Evolutionary conservation across 306 rosid species (phyloP).

Genomic region (Quercus robur): DNA sequence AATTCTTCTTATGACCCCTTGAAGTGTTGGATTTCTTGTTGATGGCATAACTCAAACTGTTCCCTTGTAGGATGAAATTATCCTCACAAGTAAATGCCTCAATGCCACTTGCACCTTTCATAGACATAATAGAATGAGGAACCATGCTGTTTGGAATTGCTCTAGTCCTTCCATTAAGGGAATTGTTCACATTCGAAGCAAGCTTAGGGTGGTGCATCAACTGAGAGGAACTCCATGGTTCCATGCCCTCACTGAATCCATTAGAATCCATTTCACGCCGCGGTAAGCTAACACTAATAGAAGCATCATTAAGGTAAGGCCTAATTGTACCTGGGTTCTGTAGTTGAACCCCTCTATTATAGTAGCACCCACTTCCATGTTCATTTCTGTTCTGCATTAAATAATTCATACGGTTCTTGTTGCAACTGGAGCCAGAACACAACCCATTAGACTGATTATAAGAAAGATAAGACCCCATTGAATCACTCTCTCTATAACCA

Average conservation of each 20-base stretch:
- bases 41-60: slow-evolving; percentile 15
- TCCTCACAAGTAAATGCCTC: slow-evolving; percentile 39
- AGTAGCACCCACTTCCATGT: slow-evolving; percentile 12
- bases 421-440: slow-evolving; percentile 22
- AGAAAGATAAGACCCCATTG: slow-evolving; percentile 21
- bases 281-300: slow-evolving; percentile 15
- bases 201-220: slow-evolving; percentile 13
- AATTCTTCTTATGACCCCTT: slow-evolving; percentile 14
- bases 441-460: slow-evolving; percentile 20
- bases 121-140: slow-evolving; percentile 16
- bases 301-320: slow-evolving; percentile 22
- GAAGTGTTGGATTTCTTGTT: slow-evolving; percentile 20
- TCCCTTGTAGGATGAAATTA: slow-evolving; percentile 39
- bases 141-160: slow-evolving; percentile 2
- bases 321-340: slow-evolving; percentile 16
- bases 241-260: slow-evolving; percentile 10
- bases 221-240: slow-evolving; percentile 28
- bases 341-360: slow-evolving; percentile 12
- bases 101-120: slow-evolving; percentile 20
- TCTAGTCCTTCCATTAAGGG: slow-evolving; percentile 19
- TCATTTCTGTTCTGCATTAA: slow-evolving; percentile 22
- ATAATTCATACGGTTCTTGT: slow-evolving; percentile 16
- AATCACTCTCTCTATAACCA: slow-evolving; percentile 19
- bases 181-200: slow-evolving; percentile 19
- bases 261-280: slow-evolving; percentile 21